Conservation (phyloP, 176 grass and related monocot species). For the Rhynchospora tenuis region DNA sequence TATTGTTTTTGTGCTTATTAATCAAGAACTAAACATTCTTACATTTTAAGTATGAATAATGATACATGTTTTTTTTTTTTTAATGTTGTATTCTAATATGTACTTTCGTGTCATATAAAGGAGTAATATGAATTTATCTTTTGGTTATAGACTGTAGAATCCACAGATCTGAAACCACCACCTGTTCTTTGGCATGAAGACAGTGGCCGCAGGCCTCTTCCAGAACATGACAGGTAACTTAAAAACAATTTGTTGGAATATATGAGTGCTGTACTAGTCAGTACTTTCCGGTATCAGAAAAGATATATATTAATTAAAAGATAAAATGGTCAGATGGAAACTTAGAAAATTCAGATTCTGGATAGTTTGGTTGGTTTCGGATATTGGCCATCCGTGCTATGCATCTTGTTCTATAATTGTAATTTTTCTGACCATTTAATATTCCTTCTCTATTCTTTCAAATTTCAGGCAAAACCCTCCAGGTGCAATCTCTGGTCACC, state of each 20-base stretch:
- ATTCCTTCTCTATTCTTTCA: conserved; percentile 17
- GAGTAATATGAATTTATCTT: conserved; percentile 24
- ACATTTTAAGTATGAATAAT: not conserved
- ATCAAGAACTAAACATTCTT: not conserved
- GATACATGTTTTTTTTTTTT: not conserved
- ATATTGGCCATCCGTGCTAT: too few species aligned
- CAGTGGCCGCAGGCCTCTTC: conserved; percentile 57
- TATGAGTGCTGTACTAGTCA: not conserved
- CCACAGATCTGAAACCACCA: conserved; percentile 83
- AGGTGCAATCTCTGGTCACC: conserved; percentile 57
- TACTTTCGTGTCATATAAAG: not conserved
- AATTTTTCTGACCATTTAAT: not conserved
- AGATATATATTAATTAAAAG: not conserved
- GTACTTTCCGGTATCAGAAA: not conserved
- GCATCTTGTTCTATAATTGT: not conserved
- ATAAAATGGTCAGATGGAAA: not conserved
- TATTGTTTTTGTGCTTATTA: not conserved
- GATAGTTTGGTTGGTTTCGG: not conserved
- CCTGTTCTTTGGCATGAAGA: conserved; percentile 97
- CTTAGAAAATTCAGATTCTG: not conserved
- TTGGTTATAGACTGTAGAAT: conserved; percentile 54
- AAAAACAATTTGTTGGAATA: not conserved
- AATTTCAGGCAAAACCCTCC: conserved; percentile 62
- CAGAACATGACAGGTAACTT: conserved; percentile 42
- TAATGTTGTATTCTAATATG: not conserved